A percentile compares a stretch with the other conserved stretches of the same genome.
Conservation (phyloP, 345 rosid genomes). For the Barbarea vulgaris region DNA sequence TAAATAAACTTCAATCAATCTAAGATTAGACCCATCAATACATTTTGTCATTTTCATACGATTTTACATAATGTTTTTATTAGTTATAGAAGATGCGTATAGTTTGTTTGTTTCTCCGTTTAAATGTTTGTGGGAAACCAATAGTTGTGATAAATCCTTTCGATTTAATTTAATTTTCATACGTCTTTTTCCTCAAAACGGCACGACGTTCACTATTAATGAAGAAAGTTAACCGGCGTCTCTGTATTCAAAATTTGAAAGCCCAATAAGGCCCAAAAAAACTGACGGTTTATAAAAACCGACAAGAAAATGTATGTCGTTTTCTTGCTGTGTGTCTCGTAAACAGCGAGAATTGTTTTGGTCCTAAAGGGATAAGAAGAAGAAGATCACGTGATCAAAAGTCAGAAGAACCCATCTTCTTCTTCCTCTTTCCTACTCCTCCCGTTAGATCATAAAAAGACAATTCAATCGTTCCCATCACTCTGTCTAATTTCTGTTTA, state of each 20-base stretch:
- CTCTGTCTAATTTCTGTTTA: constrained; percentile 11
- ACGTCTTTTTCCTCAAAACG: neutral
- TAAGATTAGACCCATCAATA: neutral
- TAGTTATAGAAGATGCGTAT: no score
- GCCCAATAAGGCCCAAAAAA: constrained; percentile 7
- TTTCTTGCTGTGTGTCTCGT: neutral
- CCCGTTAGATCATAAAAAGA: constrained; percentile 30
- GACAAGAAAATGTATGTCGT: constrained; percentile 7
- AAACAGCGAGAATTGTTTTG: neutral
- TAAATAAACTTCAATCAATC: neutral
- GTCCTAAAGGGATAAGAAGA: constrained; percentile 35
- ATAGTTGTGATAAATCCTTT: neutral
- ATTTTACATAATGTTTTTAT: neutral
- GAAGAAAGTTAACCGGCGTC: neutral
- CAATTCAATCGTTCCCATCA: constrained; percentile 30
- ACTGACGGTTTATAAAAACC: neutral
- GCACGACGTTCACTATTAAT: constrained; percentile 9
- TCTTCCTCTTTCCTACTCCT: neutral
- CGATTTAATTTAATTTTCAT: no score
- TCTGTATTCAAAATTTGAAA: neutral
- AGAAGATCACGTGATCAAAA: constrained; percentile 35
- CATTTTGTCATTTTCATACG: neutral
- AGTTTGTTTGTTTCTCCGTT: neutral
- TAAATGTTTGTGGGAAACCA: neutral
- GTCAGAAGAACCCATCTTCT: constrained; percentile 27